Evolutionary conservation across 1,284 basidiomycete genomes (phyloP).

Genomic region (Irpex rosettiformis): DNA sequence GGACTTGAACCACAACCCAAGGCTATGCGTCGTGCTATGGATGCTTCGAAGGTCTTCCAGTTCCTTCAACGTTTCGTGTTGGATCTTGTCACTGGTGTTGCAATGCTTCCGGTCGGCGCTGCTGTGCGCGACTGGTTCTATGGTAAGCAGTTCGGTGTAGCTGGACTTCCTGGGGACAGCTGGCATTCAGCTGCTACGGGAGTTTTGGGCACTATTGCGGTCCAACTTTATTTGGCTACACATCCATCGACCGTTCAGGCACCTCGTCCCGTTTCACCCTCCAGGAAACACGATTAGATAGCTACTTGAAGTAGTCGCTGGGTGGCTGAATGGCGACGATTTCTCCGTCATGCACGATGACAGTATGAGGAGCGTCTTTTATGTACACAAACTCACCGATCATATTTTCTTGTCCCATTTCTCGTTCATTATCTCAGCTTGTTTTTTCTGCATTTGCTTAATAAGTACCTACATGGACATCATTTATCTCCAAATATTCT

Average conservation of each 20-base stretch:
- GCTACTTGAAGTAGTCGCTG: too few relatives aligned
- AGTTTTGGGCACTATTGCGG: background rate
- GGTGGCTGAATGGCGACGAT: too few relatives aligned
- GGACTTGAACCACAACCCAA: constrained; percentile 12
- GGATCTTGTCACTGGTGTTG: constrained; percentile 8
- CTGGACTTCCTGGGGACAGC: background rate
- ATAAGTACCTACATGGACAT: too few relatives aligned
- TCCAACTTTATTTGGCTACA: constrained; percentile 1
- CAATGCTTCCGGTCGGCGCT: constrained; percentile 9
- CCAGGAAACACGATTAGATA: background rate
- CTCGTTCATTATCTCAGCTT: too few relatives aligned
- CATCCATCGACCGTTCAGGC: too few relatives aligned
- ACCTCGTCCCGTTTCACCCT: background rate
- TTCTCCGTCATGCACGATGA: too few relatives aligned
- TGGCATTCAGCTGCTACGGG: constrained; percentile 8
- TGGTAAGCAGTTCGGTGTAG: background rate
- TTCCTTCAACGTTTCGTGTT: constrained; percentile 3
- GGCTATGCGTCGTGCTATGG: constrained; percentile 12
- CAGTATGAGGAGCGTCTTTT: too few relatives aligned
- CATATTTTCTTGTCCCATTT: too few relatives aligned
- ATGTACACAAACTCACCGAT: too few relatives aligned
- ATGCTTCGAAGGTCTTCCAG: constrained; percentile 8
- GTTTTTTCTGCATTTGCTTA: too few relatives aligned
- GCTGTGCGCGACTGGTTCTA: constrained; percentile 5
- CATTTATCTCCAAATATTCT: too few relatives aligned